These are phyloP conservation scores for Pulveroboletus ravenelii DNA, from an alignment of 768 basidiomycete genomes.

Conservation along the genomic window DNA sequence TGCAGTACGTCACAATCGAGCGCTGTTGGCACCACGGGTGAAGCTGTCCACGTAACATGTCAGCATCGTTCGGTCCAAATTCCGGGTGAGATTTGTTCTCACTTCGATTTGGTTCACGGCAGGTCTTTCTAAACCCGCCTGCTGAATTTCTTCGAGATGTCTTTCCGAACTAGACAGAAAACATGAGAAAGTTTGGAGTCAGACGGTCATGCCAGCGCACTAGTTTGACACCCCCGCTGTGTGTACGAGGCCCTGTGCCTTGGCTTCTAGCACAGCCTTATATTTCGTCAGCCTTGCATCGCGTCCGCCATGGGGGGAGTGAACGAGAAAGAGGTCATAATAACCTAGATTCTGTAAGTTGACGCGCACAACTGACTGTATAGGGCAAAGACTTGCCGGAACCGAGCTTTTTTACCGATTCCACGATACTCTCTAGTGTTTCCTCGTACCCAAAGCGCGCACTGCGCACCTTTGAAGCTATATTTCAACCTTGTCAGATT, in stretches of 20 bases:
- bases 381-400: constrained; percentile 7
- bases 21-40: constrained; percentile 80
- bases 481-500: neutral
- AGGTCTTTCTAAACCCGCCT: constrained; percentile 24
- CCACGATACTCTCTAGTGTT: constrained; percentile 11
- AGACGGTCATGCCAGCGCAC: constrained; percentile 22
- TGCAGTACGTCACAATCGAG: constrained; percentile 69
- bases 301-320: constrained; percentile 38
- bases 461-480: constrained; percentile 22
- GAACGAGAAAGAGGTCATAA: constrained; percentile 46
- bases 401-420: constrained; percentile 24
- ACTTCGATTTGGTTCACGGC: constrained; percentile 30
- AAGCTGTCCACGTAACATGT: constrained; percentile 38
- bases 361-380: neutral
- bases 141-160: constrained; percentile 23
- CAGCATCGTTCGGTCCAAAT: neutral
- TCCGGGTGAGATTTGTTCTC: neutral
- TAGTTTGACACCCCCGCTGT: constrained; percentile 47
- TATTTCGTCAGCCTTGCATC: constrained; percentile 38
- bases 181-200: neutral
- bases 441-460: constrained; percentile 13
- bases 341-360: constrained; percentile 29
- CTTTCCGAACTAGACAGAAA: constrained; percentile 19
- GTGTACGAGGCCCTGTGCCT: constrained; percentile 34
- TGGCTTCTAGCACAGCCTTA: constrained; percentile 34